Evolutionary conservation across 352 stramenopile genomes (phyloP), one percentile per base, ranked within the genome.

Genomic region (Pythium aquatile): DNA sequence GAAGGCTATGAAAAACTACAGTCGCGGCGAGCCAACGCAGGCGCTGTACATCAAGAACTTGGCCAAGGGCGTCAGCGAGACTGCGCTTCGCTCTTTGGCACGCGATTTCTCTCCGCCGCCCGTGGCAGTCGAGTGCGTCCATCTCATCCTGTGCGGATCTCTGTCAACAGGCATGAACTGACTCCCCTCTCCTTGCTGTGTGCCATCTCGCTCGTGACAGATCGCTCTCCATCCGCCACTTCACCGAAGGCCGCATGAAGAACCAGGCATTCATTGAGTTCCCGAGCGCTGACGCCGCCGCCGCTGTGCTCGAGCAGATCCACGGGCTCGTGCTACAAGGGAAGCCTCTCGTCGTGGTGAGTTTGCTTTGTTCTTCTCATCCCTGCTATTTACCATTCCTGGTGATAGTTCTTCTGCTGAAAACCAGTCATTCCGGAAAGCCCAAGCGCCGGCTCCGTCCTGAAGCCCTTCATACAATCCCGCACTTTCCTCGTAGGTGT

Each of bases 31-130:
- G 5, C 68, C 76, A 16, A 89, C 80, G 1, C 49, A 61, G 11
- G 82, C 82, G 24, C 69, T 96, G 1, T 96, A 94, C 64, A 73
- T 94, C 42, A 96, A 94, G 69, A 96, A 96, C 65, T 71, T 96
- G 24, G 72, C 85, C 10, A 84, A 79, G 46, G 68, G 68, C 10
- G 72, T 93, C 17, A 42, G 78, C 32, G 66, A 67, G 40, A 16
- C 20, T 28, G 16, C 58, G 26, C 28, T 72, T 17, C 66, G 55
- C 1, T 5, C 26, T 2, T 17, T 68, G 17, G 67, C 59, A 44
- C 35, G 26, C 1, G 20, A 30, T 4, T 62, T 58, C 47, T 26
- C 67, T 0, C 47, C 56, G n/a, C 1, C 39, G 2, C 28, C 33
- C 33, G 58, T 64, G 28, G 37, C 56, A 14, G 32, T 52, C 6